Conservation (phyloP, 805 yeast genomes). For the Starmerella geochares region DNA sequence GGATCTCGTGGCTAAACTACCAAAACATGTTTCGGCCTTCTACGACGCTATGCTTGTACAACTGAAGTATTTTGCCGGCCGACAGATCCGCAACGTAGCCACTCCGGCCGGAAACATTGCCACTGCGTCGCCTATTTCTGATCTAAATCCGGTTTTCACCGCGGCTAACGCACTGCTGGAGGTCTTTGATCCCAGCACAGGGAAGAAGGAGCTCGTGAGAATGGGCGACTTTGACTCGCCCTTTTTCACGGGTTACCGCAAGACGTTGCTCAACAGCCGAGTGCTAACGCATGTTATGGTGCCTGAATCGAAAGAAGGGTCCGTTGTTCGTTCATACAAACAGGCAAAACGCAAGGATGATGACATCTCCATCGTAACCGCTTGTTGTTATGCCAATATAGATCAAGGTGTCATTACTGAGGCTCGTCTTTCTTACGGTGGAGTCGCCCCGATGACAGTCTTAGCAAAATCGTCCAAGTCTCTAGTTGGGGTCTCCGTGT, state of each 20-base stretch:
- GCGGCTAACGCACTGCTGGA: conserved; percentile 36
- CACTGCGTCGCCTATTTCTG: conserved; percentile 43
- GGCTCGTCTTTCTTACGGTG: conserved; percentile 38
- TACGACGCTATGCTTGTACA: conserved; percentile 35
- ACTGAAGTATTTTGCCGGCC: conserved; percentile 40
- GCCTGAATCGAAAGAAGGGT: conserved; percentile 35
- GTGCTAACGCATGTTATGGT: conserved; percentile 34
- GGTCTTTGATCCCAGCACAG: conserved; percentile 31
- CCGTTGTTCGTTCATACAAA: conserved; percentile 36
- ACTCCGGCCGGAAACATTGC: conserved; percentile 43
- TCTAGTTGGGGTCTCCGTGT: conserved; percentile 24
- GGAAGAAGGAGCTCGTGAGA: conserved; percentile 25
- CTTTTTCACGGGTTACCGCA: conserved; percentile 39
- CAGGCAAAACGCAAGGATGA: conserved; percentile 44
- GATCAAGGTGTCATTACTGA: conserved; percentile 20
- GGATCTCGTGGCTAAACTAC: conserved; percentile 24
- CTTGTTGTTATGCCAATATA: conserved; percentile 31
- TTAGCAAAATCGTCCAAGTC: conserved; percentile 33
- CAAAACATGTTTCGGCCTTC: conserved; percentile 31
- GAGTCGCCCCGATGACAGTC: conserved; percentile 41
- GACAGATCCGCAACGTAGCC: conserved; percentile 43
- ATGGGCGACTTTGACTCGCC: conserved; percentile 32
- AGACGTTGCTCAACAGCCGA: conserved; percentile 34
- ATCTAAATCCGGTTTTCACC: conserved; percentile 39
- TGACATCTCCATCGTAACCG: conserved; percentile 42